A percentile compares a stretch with the other conserved stretches of the same genome.
Evolutionary conservation across 768 basidiomycete species (phyloP).

Genomic region (Tylopilus intermedius): DNA sequence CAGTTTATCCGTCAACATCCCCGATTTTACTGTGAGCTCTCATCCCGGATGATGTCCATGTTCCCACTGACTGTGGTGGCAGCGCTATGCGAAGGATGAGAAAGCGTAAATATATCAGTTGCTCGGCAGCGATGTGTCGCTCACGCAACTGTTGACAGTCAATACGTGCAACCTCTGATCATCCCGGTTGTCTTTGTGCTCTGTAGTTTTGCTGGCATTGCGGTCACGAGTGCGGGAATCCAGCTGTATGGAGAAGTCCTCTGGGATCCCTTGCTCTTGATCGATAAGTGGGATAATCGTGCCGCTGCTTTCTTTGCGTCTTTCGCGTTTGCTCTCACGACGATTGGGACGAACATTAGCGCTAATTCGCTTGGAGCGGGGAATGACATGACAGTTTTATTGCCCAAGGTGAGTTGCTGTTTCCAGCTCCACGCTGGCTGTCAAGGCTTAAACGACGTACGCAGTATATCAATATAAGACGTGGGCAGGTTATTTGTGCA

Average conservation of each 20-base stretch:
- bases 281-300: slow-evolving; percentile 80
- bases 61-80: slow-evolving; percentile 3
- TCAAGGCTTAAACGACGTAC: not conserved
- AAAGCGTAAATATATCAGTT: slow-evolving; percentile 18
- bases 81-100: slow-evolving; percentile 71
- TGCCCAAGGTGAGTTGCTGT: slow-evolving; percentile 51
- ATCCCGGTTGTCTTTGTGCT: slow-evolving; percentile 77
- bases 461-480: slow-evolving; percentile 60
- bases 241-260: slow-evolving; percentile 42
- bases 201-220: slow-evolving; percentile 74
- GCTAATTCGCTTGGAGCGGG: slow-evolving; percentile 68
- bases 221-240: slow-evolving; percentile 73
- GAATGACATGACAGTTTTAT: slow-evolving; percentile 78
- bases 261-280: slow-evolving; percentile 68
- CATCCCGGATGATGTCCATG: not conserved
- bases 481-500: slow-evolving; percentile 77
- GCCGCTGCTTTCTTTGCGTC: slow-evolving; percentile 81
- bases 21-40: slow-evolving; percentile 65
- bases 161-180: slow-evolving; percentile 69
- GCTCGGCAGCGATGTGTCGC: not conserved
- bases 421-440: not conserved
- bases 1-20: slow-evolving; percentile 73
- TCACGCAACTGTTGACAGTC: slow-evolving; percentile 35
- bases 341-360: slow-evolving; percentile 43
- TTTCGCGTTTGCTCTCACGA: slow-evolving; percentile 53